Evolutionary conservation across 2,329 filamentous ascomycete genomes (phyloP), one percentile per base, ranked within the genome.

Genomic region (Ophiostoma pallidulum): DNA sequence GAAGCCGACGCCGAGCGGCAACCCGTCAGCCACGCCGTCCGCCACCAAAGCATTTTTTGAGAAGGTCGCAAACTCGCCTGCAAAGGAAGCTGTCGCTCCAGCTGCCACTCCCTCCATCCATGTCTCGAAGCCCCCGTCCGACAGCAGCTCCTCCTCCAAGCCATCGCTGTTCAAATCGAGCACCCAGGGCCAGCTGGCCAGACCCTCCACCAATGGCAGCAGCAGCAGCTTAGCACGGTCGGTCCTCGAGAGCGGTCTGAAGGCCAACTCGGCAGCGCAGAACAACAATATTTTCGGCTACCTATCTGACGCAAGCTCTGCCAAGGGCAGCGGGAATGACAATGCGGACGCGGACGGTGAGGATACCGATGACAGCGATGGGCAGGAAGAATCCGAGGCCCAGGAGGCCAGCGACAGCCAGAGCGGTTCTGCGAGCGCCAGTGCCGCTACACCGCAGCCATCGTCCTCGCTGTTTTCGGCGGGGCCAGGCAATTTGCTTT

Each of bases 201-300:
- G 67, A 57, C 53, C 64, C 6, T 54, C 60, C 14, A 66, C 48
- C 8, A 47, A 64, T 36, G 64, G 63, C 35, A 63, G 60, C 8
- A 47, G 64, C 36, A 64, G 63, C 35, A 63, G 60, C 29, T 56
- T 69, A 22, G 64, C 68, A 24, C 64, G 66, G 22, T 72, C 71
- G 1, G 66, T 72, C 10, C 63, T 73, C 50, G 63, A 66, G 26
- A 50, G 41, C 9, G 54, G 52, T 14, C 45, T 56, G 18, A 60
- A 60, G 46, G 32, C 54, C 8, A 51, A 41, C 14, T 12, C 54
- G 1, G 45, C n/a, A n/a, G n/a, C 32, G n/a, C 55, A 31, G 22
- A 45, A 26, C 39, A 80, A 79, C 57, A 78, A 81, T 57, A 78
- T 80, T 42, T 82, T 82, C 57, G 72, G 71, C 20, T 74, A 80